Base-by-base conservation (phyloP, 2,329 filamentous ascomycete genomes). In the Fusarium concolor region DNA sequence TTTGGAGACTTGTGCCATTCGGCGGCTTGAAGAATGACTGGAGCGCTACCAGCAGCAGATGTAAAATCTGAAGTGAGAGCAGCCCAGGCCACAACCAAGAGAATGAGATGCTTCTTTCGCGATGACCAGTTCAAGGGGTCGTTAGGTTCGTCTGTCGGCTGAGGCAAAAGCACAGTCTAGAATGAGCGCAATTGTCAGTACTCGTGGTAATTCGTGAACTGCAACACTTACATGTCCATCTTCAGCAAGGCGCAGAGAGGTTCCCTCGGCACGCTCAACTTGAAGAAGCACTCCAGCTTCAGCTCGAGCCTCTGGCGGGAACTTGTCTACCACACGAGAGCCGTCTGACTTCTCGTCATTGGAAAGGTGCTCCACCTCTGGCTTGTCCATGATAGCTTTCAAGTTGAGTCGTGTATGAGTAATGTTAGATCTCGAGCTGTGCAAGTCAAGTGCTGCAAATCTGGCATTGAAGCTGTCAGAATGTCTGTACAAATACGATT, bases 71-170 rank as follows among this genome's bases (percentile, higher is more conserved):
- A 57, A 7, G 43, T 47, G 41, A 72, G 63, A 7, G 71, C 70
- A 10, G 52, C 66, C 54, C 54, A 72, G 6, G 61, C 60, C 2
- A 70, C 46, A 3, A 60, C 57, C n/a, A 70, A 38, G 12, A 72
- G 56, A 31, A 70, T 65, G 7, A 59, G 52, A n/a, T 70, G 66
- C 28, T 72, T 72, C 50, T 70, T 72, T 37, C 47, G 49, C 2
- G 56, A 62, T 3, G 64, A 55, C 68, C 70, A 72, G 49, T 72
- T 72, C 6, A 72, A 52, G 4, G 67, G 70, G 29, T 71, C 68
- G 9, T 26, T 38, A 0, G 42, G 54, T 28, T 71, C 59, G 20
- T 63, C 55, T 4, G 64, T 54, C 3, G 68, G 70, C 26, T 72
- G 64, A 6, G 70, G 68, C 9, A 71, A 43, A 20, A 72, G 59